Percentiles rank a stretch among this genome's conserved stretches.
Conservation (phyloP, 768 basidiomycete genomes). For the Daedaleopsis nitida region DNA sequence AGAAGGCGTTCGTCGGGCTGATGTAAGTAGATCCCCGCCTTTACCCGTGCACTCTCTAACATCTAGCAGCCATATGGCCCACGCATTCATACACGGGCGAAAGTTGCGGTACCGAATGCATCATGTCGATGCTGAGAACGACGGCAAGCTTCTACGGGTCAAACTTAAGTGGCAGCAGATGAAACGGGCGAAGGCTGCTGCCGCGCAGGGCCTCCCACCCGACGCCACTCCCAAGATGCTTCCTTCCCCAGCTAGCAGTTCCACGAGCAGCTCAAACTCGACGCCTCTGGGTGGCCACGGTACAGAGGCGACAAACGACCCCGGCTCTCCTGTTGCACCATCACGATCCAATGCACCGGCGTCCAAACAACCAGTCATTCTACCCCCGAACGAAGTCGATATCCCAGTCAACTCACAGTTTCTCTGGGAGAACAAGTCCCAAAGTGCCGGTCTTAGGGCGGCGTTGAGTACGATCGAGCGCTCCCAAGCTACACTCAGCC, state of each 20-base stretch:
- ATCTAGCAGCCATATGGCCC: slow-evolving; percentile 69
- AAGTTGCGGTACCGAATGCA: slow-evolving; percentile 45
- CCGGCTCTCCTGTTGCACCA: slow-evolving; percentile 21
- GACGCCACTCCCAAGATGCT: slow-evolving; percentile 61
- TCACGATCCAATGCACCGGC: background rate
- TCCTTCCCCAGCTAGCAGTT: slow-evolving; percentile 75
- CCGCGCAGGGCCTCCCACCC: slow-evolving; percentile 7
- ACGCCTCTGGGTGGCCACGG: slow-evolving; percentile 68
- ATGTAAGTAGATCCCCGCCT: slow-evolving; percentile 57
- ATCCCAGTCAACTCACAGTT: slow-evolving; percentile 21
- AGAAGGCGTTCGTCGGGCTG: slow-evolving; percentile 70
- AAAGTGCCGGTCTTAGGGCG: slow-evolving; percentile 13
- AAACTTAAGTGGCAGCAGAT: slow-evolving; percentile 16
- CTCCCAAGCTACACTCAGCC: slow-evolving; percentile 48
- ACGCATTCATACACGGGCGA: slow-evolving; percentile 68
- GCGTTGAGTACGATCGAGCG: slow-evolving; percentile 7
- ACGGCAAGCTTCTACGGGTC: slow-evolving; percentile 10
- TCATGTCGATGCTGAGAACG: slow-evolving; percentile 26
- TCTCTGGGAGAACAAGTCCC: slow-evolving; percentile 14
- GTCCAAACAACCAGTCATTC: slow-evolving; percentile 2
- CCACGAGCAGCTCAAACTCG: slow-evolving; percentile 73
- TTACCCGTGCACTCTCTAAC: slow-evolving; percentile 9
- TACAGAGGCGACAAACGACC: slow-evolving; percentile 38
- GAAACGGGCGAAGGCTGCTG: slow-evolving; percentile 4
- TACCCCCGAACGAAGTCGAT: slow-evolving; percentile 22